Base-by-base conservation (phyloP, 371 early-diverging fungal genomes). In the Lichtheimia ornata region DNA sequence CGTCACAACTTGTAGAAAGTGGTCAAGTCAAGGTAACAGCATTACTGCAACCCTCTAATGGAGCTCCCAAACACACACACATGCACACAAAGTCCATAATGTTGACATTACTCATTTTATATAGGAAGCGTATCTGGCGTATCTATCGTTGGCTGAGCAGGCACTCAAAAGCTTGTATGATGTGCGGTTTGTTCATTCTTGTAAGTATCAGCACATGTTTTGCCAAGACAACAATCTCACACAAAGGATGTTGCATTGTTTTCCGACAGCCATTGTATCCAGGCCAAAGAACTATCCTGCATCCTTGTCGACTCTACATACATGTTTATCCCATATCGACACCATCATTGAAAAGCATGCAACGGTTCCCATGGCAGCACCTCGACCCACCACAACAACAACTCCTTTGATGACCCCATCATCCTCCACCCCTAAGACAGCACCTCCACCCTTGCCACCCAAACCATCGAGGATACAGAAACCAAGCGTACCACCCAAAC, bases 91-190 rank as follows among this genome's bases (percentile, higher is more conserved):
- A 22, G 22, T n/a, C n/a, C n/a, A n/a, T 30, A 35, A 35, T 9
- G 35, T 35, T 6, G 35, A 35, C 35, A 35, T 1, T 35, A 1
- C 9, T 55, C 11, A 9, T n/a, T n/a, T 55, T 41, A 18, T 15
- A 18, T 62, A 80, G 80, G 80, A 80, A 35, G 80, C 80, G 17
- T 80, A 80, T 61, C 65, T 76, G 50, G 56, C 73, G 44, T 76
- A 73, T 58, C 64, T 74, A 22, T 42, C 58, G 20, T 47, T 65
- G 13, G 70, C 67, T 11, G 67, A 80, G 61, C 60, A 56, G n/a
- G 70, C 80, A 14, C 58, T 80, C 18, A 42, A 69, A 44, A 56
- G 66, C 53, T 65, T 80, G 11, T 58, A 71, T 24, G 77, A 73
- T 27, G 66, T 71, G 24, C 76, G 74, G 53, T 81, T 81, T 66